Evolutionary conservation across 352 stramenopile genomes (phyloP).

Genomic region (Globisporangium middletonii): DNA sequence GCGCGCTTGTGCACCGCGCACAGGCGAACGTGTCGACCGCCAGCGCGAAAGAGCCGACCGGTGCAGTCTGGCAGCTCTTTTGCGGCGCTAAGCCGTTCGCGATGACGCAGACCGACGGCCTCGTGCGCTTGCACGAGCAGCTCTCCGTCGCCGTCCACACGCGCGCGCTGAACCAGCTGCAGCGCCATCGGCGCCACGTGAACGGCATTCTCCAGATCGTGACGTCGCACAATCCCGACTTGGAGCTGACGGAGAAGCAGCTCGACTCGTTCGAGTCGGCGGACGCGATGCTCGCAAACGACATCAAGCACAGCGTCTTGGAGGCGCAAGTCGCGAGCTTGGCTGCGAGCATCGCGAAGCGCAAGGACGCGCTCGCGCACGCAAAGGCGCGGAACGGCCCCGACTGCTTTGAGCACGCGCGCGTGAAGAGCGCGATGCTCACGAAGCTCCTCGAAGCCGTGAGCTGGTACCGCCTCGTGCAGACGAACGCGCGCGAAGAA

Average conservation of each 20-base stretch:
- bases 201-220: constrained; percentile 77
- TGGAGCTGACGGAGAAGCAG: constrained; percentile 75
- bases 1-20: constrained; percentile 29
- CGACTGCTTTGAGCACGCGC: constrained; percentile 56
- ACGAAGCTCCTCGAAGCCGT: constrained; percentile 72
- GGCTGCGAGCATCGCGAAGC: constrained; percentile 31
- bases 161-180: constrained; percentile 70
- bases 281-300: constrained; percentile 61
- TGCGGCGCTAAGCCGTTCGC: constrained; percentile 37
- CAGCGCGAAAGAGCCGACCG: constrained; percentile 18
- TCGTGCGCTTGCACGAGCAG: constrained; percentile 49
- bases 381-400: constrained; percentile 58
- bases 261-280: constrained; percentile 75
- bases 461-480: constrained; percentile 82
- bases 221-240: constrained; percentile 68
- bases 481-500: constrained; percentile 68
- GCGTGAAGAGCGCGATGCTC: constrained; percentile 59
- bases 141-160: constrained; percentile 53
- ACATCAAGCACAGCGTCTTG: constrained; percentile 74
- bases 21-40: constrained; percentile 24
- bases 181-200: constrained; percentile 72
- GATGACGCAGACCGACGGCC: constrained; percentile 38
- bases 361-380: constrained; percentile 36
- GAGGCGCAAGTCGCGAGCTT: constrained; percentile 51
- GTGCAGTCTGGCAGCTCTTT: constrained; percentile 56